Base-by-base conservation (phyloP, 495 filamentous ascomycete species). In the Xylaria bambusicola region DNA sequence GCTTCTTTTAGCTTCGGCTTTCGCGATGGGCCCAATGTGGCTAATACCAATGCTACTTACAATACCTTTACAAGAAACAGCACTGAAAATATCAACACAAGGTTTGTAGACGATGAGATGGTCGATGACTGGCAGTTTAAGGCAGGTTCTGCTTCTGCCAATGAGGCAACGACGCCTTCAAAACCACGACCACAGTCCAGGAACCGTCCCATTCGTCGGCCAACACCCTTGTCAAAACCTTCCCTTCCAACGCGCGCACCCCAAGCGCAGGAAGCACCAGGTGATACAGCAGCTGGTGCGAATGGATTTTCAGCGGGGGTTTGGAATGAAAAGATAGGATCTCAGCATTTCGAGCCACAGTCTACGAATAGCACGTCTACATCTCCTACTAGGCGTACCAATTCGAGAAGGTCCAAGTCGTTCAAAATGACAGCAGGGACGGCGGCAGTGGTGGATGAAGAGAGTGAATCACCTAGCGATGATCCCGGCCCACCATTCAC, bases 1-100 rank as follows among this genome's bases (percentile, higher is more conserved):
- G 54, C 26, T 29, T 58, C 51, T n/a, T n/a, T n/a, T 74, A 87
- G 84, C 67, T 86, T 86, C 52, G 68, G 70, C 40, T 76, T 84
- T 56, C 66, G 74, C 52, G 31, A 67, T 53, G 67, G 71, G 52
- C 70, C 77, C 44, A 71, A 75, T 18, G 58, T 69, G 10, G 6
- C 53, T 21, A 41, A 41, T 23, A 48, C 51, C 40, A 44, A 44
- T n/a, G 20, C 61, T 49, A 36, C 45, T 44, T 63, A 60, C 27
- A 70, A 73, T 20, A 67, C 76, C 15, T 77, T 82, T 52, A 67
- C 76, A 48, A 84, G 82, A 51, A 81, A 78, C 47, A 92, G 86
- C 66, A 78, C 86, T 31, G 89, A 91, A 64, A 85, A 86, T 61
- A 87, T 97, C 71, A 90, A 90, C 64, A 91, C 87, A 29, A 86